phyloP scores from a whole-genome alignment of 257 asterid species.

The Knoxia roxburghii region DNA sequence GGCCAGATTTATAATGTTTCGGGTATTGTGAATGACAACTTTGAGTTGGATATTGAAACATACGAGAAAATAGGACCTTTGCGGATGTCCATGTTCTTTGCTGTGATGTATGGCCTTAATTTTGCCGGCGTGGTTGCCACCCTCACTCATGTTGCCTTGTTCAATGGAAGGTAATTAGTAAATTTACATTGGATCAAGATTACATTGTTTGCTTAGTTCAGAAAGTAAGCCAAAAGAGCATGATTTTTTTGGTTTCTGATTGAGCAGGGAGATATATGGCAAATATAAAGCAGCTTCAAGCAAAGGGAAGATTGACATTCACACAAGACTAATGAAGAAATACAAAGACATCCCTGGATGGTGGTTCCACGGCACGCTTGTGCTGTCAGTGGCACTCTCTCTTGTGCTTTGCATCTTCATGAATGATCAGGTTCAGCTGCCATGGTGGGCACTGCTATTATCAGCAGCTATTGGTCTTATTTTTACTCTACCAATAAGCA shows the following conservation, averaged over 20 bases:
- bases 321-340: slow-evolving; percentile 60
- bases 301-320: slow-evolving; percentile 51
- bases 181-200: slow-evolving; percentile 13
- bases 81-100: slow-evolving; percentile 46
- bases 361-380: slow-evolving; percentile 57
- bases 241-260: slow-evolving; percentile 9
- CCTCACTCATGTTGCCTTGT: slow-evolving; percentile 55
- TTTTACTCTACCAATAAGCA: slow-evolving; percentile 65
- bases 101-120: slow-evolving; percentile 50
- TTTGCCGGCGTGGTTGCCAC: slow-evolving; percentile 63
- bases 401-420: slow-evolving; percentile 47
- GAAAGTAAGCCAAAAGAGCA: background rate
- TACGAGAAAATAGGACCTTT: slow-evolving; percentile 42
- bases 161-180: slow-evolving; percentile 73
- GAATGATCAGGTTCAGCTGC: slow-evolving; percentile 60
- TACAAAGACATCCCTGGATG: slow-evolving; percentile 62
- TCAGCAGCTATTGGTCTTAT: slow-evolving; percentile 35
- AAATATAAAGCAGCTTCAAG: slow-evolving; percentile 29
- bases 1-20: slow-evolving; percentile 48
- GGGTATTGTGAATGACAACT: slow-evolving; percentile 49
- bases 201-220: too few species aligned
- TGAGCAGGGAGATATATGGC: slow-evolving; percentile 41
- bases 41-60: slow-evolving; percentile 43
- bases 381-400: slow-evolving; percentile 36
- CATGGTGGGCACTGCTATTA: slow-evolving; percentile 79